These are phyloP conservation scores for carrot (Daucus carota) DNA, from an alignment of 129 eudicot genomes.

Conservation along the genomic window DNA sequence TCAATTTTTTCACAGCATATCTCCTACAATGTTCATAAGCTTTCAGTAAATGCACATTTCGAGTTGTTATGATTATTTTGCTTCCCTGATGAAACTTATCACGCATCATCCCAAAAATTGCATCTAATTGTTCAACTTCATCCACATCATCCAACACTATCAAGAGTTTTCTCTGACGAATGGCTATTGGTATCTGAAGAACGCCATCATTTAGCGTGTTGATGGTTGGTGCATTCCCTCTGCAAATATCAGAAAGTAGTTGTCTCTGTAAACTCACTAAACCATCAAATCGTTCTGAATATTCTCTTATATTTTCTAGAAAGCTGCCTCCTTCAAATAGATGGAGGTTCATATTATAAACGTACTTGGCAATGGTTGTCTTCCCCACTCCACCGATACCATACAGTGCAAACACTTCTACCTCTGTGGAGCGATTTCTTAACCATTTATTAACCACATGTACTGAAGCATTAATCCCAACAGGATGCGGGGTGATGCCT, in stretches of 20 bases:
- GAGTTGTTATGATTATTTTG: conserved; percentile 29
- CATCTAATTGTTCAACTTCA: conserved; percentile 8
- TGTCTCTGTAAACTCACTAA: conserved; percentile 15
- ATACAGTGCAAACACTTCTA: neutral
- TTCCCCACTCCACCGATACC: conserved; percentile 1
- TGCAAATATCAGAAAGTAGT: conserved; percentile 16
- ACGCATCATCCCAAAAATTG: conserved; percentile 21
- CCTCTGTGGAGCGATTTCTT: too few species aligned
- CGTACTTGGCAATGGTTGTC: conserved; percentile 12
- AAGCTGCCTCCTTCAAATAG: neutral
- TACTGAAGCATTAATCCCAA: too few species aligned
- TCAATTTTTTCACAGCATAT: conserved; percentile 7
- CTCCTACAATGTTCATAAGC: neutral
- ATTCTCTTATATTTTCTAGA: conserved; percentile 8
- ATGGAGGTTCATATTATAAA: too few species aligned
- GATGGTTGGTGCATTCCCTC: conserved; percentile 10
- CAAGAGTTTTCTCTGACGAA: conserved; percentile 9
- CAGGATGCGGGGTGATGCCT: too few species aligned
- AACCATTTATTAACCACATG: too few species aligned
- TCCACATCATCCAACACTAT: conserved; percentile 34
- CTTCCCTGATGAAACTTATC: conserved; percentile 14
- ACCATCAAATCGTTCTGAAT: neutral
- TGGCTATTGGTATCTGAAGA: conserved; percentile 7
- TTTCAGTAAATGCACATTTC: neutral
- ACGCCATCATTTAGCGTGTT: conserved; percentile 12